phyloP scores from a whole-genome alignment of 257 asterid genomes.

The Agastache rugosa region DNA sequence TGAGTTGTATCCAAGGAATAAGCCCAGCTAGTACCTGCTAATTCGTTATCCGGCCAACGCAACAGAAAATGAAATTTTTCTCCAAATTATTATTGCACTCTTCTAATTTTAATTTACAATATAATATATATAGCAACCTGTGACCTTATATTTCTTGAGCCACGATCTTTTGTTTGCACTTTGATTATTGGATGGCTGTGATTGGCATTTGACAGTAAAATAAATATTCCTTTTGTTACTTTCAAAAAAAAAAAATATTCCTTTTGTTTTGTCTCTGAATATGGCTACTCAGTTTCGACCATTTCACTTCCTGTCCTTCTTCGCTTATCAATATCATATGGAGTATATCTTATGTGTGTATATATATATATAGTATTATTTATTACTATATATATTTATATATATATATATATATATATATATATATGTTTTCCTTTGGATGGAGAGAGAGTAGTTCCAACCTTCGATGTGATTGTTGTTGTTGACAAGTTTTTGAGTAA shows the following conservation, averaged over 20 bases:
- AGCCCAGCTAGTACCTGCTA: slow-evolving; percentile 9
- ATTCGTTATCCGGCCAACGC: slow-evolving; percentile 37
- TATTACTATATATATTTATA: background rate
- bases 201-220: background rate
- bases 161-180: slow-evolving; percentile 11
- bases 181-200: background rate
- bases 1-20: slow-evolving; percentile 9
- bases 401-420: background rate
- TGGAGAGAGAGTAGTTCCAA: no score
- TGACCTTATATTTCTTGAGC: slow-evolving; percentile 19
- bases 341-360: background rate
- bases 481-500: no score
- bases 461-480: no score
- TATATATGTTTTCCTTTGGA: no score
- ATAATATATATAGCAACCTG: background rate
- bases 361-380: background rate
- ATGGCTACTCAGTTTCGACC: background rate
- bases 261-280: background rate
- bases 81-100: background rate
- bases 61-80: slow-evolving; percentile 30
- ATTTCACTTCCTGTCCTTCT: background rate
- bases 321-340: background rate
- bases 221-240: background rate
- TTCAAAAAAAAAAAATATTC: no score
- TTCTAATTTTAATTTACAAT: background rate